phyloP scores from a whole-genome alignment of 2,329 filamentous ascomycete genomes.

The Fusarium albidum region DNA sequence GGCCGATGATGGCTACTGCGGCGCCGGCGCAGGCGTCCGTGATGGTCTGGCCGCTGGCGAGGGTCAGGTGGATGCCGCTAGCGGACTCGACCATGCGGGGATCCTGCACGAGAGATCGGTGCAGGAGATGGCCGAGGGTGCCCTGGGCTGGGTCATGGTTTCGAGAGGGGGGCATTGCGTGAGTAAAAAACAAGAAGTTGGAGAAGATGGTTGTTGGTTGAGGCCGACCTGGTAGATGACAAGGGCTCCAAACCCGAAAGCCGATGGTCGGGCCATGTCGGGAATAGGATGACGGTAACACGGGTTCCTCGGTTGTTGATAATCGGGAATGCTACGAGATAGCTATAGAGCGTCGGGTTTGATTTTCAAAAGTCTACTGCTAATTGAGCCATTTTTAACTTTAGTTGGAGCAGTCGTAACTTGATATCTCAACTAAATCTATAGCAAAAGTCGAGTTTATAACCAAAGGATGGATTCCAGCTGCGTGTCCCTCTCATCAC shows the following conservation, averaged over 20 bases:
- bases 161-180: conserved; percentile 4
- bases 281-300: conserved; percentile 12
- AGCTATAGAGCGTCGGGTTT: neutral
- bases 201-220: neutral
- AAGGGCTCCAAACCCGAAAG: conserved; percentile 15
- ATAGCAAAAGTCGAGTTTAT: too few relatives aligned
- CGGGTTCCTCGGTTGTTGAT: neutral
- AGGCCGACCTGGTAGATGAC: neutral
- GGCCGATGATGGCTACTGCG: conserved; percentile 70
- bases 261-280: conserved; percentile 6
- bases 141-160: conserved; percentile 3
- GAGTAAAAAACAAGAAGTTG: neutral
- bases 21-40: conserved; percentile 76
- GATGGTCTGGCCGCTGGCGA: conserved; percentile 58
- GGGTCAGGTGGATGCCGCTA: conserved; percentile 43
- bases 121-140: conserved; percentile 29
- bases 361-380: neutral
- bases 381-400: too few relatives aligned
- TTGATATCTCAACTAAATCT: too few relatives aligned
- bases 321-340: neutral
- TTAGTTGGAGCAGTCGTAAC: too few relatives aligned
- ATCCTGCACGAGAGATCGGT: conserved; percentile 39
- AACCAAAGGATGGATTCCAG: too few relatives aligned
- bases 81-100: conserved; percentile 52
- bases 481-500: too few relatives aligned